Evolutionary conservation across 768 basidiomycete genomes (phyloP), one percentile per base, ranked within the genome.

Genomic region (Leucosporidium creatinivorum): DNA sequence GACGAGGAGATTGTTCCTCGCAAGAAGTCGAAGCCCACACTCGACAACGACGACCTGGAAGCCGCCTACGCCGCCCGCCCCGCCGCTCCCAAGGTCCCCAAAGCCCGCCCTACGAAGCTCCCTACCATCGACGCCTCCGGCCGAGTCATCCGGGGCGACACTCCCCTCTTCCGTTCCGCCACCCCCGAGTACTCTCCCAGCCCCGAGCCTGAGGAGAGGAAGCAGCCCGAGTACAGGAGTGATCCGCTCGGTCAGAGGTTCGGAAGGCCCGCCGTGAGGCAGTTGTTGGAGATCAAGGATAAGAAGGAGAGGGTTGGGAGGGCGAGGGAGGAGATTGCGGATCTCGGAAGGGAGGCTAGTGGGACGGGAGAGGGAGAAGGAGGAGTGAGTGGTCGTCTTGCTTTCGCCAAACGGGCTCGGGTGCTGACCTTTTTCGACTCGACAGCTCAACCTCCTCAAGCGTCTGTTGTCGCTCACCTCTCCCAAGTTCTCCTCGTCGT

Each of bases 291-390:
- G 51, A 87, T 83, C 68, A 82, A 82, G 73, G 87, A 89, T 28
- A 84, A 87, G 68, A 84, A 83, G 70, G 82, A 81, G 59, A 82
- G 87, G 62, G 80, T 96, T 70, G 85, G 86, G 72, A 81, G 82
- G 51, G 93, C 93, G 19, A 91, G 94, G 74, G 92, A 96, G 76
- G 93, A 98, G 79, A 90, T 98, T 69, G 96, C 93, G 1, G 82
- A 83, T 33, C 85, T 97, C 39, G 96, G 93, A 76, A 91, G 96
- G 75, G 94, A 97, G 74, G 89, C 98, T 62, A 80, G 96, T 58
- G 84, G 89, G 28, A 81, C 96, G 56, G 84, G 89, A 28, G 94
- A 98, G 70, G 94, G 94, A 30, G 96, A 99, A 80, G 92, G 91
- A 75, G 36, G 18, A n/a, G 39, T 44, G 39, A 44, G 48, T 57